Percentiles rank a stretch among this genome's conserved stretches.
Conservation (phyloP, 31 red algal genomes). For the Odonthalia washingtoniensis region DNA sequence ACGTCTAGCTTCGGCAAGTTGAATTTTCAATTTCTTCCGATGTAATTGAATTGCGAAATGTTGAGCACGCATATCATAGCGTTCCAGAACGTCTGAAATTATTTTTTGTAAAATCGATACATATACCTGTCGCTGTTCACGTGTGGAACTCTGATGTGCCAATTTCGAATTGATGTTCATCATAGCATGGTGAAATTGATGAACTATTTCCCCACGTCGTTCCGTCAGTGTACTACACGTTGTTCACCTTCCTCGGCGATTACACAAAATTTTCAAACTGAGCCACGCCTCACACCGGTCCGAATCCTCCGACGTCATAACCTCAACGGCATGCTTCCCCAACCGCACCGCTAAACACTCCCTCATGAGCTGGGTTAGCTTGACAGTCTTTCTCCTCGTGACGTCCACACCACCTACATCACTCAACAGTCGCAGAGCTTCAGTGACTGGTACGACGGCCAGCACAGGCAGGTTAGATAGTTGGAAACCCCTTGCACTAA, state of each 20-base stretch:
- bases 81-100: constrained; percentile 44
- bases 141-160: constrained; percentile 34
- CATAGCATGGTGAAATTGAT: constrained; percentile 63
- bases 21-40: constrained; percentile 54
- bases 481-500: constrained; percentile 77
- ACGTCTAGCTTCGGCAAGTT: constrained; percentile 44
- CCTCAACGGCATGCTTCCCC: constrained; percentile 51
- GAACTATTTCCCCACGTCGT: constrained; percentile 60
- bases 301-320: constrained; percentile 70
- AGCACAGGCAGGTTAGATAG: constrained; percentile 89
- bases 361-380: constrained; percentile 82
- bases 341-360: too few species aligned
- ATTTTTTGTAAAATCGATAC: constrained; percentile 48
- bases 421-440: constrained; percentile 64
- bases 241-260: constrained; percentile 56
- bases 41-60: constrained; percentile 63
- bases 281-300: constrained; percentile 66
- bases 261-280: constrained; percentile 22
- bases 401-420: constrained; percentile 66
- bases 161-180: constrained; percentile 61
- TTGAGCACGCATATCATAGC: constrained; percentile 59
- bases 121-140: constrained; percentile 57
- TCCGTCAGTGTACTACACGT: constrained; percentile 39
- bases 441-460: constrained; percentile 66
- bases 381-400: constrained; percentile 64